These are phyloP conservation scores for Neofusicoccum kwambonambiense DNA, from an alignment of 2,329 filamentous ascomycete genomes.

Conservation along the genomic window DNA sequence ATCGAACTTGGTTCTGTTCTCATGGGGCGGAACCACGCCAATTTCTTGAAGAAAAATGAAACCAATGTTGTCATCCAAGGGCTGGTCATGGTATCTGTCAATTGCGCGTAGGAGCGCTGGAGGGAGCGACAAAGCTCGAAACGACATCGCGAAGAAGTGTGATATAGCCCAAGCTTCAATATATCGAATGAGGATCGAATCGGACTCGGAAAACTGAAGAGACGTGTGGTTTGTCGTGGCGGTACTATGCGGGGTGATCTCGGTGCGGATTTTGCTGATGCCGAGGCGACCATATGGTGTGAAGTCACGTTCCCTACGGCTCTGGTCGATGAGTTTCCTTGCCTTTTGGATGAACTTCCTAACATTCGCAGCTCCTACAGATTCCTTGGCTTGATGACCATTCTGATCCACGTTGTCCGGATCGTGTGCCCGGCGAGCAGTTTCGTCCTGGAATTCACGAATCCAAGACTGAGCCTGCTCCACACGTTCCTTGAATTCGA, in stretches of 20 bases:
- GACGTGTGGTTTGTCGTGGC: constrained; percentile 23
- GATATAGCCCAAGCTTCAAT: constrained; percentile 61
- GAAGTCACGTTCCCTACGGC: constrained; percentile 39
- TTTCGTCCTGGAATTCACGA: constrained; percentile 53
- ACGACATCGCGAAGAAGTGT: constrained; percentile 33
- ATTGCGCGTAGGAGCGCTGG: constrained; percentile 63
- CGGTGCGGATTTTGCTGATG: constrained; percentile 34
- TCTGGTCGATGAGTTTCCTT: constrained; percentile 38
- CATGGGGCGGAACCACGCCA: constrained; percentile 68
- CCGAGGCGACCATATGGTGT: constrained; percentile 35
- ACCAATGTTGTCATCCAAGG: constrained; percentile 48
- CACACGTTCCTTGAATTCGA: constrained; percentile 54
- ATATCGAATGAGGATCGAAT: constrained; percentile 63
- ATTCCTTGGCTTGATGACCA: background rate
- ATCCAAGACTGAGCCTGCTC: constrained; percentile 53
- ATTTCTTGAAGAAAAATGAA: constrained; percentile 75
- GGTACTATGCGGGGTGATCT: constrained; percentile 24
- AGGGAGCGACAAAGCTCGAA: constrained; percentile 60
- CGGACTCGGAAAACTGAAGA: constrained; percentile 49
- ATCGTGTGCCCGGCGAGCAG: constrained; percentile 28
- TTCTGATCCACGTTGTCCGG: no score
- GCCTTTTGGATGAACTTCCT: constrained; percentile 43
- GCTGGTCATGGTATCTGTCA: constrained; percentile 57
- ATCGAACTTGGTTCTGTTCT: constrained; percentile 64
- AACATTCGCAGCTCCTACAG: constrained; percentile 30